Conservation (phyloP, 2,329 filamentous ascomycete species). For the Emergomyces africanus region DNA sequence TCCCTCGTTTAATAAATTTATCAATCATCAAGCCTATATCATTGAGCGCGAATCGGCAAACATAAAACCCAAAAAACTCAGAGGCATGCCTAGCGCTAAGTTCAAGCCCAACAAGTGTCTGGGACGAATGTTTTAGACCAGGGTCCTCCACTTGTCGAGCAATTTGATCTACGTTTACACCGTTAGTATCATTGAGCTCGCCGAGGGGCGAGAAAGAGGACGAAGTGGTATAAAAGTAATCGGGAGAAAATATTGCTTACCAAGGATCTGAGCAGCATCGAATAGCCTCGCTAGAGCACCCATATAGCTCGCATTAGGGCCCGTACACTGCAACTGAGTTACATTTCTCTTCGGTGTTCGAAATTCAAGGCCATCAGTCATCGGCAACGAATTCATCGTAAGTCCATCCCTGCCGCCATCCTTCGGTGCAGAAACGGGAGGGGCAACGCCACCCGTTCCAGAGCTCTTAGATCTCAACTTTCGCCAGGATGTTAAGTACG, state of each 20-base stretch:
- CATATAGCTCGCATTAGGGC: constrained; percentile 87
- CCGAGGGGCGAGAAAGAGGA: neutral
- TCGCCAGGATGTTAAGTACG: constrained; percentile 75
- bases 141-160: constrained; percentile 93
- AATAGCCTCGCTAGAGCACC: constrained; percentile 76
- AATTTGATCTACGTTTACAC: constrained; percentile 64
- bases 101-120: constrained; percentile 90
- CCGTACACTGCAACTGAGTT: constrained; percentile 55
- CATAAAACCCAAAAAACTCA: constrained; percentile 95
- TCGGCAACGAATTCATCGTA: constrained; percentile 63
- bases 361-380: constrained; percentile 50
- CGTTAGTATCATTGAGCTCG: neutral
- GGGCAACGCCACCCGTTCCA: constrained; percentile 34
- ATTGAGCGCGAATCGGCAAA: constrained; percentile 85
- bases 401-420: constrained; percentile 46
- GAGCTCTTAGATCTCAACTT: constrained; percentile 85
- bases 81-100: constrained; percentile 85
- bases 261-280: constrained; percentile 83
- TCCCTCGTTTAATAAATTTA: constrained; percentile 93
- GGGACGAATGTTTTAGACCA: constrained; percentile 77
- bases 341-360: constrained; percentile 62
- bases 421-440: constrained; percentile 18
- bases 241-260: constrained; percentile 42
- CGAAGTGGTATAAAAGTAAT: constrained; percentile 8
- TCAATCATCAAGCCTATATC: constrained; percentile 79